phyloP scores from a whole-genome alignment of 768 basidiomycete species.

The Antrodiella citrinella region DNA sequence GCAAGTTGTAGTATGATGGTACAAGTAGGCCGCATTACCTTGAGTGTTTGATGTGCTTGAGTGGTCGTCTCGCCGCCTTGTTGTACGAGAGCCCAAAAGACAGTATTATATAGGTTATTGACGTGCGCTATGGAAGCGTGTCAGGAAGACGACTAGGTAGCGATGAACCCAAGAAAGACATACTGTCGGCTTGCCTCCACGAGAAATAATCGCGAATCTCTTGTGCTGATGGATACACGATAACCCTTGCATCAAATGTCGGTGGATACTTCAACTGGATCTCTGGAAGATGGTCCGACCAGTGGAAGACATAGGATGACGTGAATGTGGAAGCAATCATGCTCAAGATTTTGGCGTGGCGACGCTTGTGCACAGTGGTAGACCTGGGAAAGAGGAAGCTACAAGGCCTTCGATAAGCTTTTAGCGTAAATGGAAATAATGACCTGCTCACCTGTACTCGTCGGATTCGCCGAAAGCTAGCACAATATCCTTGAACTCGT shows the following conservation, averaged over 20 bases:
- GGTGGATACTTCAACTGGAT: constrained; percentile 74
- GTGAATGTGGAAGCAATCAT: constrained; percentile 85
- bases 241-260: constrained; percentile 85
- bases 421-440: not conserved
- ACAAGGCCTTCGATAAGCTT: not conserved
- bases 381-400: constrained; percentile 83
- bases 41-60: constrained; percentile 73
- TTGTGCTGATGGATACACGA: constrained; percentile 66
- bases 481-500: constrained; percentile 73
- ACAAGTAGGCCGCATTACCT: too few species aligned
- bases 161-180: constrained; percentile 29
- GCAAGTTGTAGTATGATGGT: constrained; percentile 11
- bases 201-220: constrained; percentile 88
- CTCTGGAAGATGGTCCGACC: constrained; percentile 73
- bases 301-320: constrained; percentile 81
- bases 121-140: constrained; percentile 82
- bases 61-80: constrained; percentile 70
- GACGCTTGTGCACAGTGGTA: constrained; percentile 75
- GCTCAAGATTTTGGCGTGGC: constrained; percentile 80
- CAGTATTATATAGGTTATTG: constrained; percentile 96
- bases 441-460: constrained; percentile 74
- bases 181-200: constrained; percentile 96
- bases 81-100: constrained; percentile 89
- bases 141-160: constrained; percentile 9
- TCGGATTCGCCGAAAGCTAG: constrained; percentile 95